phyloP scores from a whole-genome alignment of 202 grass and related monocot species.

The Eragrostis tef region DNA sequence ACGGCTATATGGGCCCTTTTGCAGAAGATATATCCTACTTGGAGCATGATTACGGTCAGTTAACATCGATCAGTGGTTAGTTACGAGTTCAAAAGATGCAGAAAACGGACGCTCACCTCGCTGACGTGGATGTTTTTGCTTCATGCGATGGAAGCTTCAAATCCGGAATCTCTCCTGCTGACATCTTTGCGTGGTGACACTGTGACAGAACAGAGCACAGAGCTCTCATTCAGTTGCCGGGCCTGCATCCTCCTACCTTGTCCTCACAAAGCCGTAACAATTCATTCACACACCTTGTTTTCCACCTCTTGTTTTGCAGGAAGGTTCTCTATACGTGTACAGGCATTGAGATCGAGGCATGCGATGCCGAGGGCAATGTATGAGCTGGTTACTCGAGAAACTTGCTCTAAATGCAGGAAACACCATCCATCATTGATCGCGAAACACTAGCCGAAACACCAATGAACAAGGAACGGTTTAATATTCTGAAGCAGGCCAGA shows the following conservation, averaged over 20 bases:
- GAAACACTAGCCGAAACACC: constrained; percentile 10
- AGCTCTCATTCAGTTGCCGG: constrained; percentile 21
- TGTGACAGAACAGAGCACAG: constrained; percentile 32
- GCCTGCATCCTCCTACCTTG: constrained; percentile 29
- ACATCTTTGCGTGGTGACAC: not conserved
- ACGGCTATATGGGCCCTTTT: not conserved
- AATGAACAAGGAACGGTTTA: too few relatives aligned
- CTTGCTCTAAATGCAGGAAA: not conserved
- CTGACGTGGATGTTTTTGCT: not conserved
- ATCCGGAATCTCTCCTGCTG: constrained; percentile 2
- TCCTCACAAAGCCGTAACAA: constrained; percentile 1
- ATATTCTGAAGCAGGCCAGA: too few relatives aligned
- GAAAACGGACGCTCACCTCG: not conserved
- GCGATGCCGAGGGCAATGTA: not conserved
- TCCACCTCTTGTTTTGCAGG: constrained; percentile 15
- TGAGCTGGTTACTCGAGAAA: not conserved
- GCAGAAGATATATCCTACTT: not conserved
- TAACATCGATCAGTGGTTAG: not conserved
- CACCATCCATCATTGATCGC: not conserved
- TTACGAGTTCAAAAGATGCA: not conserved
- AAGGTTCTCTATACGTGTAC: constrained; percentile 8
- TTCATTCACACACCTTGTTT: not conserved
- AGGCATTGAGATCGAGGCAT: too few relatives aligned
- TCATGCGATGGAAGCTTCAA: constrained; percentile 19
- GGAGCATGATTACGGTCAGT: not conserved